These are phyloP conservation scores for Byssochlamys sp. DNA, from an alignment of 2,329 filamentous ascomycete genomes.

Conservation along the genomic window DNA sequence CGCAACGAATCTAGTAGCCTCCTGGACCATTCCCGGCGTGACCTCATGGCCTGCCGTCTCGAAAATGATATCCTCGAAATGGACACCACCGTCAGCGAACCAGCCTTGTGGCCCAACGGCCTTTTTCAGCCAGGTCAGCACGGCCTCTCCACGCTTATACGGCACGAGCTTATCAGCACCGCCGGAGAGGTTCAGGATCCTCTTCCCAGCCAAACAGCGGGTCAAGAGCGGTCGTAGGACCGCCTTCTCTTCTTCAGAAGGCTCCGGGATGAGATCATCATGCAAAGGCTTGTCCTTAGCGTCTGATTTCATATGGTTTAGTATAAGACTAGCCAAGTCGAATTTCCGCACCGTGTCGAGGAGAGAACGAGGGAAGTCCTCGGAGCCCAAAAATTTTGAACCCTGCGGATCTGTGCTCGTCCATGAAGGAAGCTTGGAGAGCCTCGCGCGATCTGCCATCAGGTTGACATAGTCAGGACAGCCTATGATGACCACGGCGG, in stretches of 20 bases:
- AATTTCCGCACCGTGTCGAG: constrained; percentile 52
- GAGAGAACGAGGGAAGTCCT: constrained; percentile 64
- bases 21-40: constrained; percentile 46
- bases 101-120: constrained; percentile 31
- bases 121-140: constrained; percentile 48
- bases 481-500: constrained; percentile 71
- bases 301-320: constrained; percentile 39
- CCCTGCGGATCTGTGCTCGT: constrained; percentile 47
- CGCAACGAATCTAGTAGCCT: constrained; percentile 46
- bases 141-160: constrained; percentile 47
- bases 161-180: constrained; percentile 53
- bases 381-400: constrained; percentile 61
- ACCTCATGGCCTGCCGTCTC: constrained; percentile 51
- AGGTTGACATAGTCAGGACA: constrained; percentile 80
- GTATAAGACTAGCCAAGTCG: constrained; percentile 68
- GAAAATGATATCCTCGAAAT: constrained; percentile 50
- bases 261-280: constrained; percentile 23
- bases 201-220: constrained; percentile 40
- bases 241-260: constrained; percentile 35
- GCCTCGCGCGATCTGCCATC: constrained; percentile 66
- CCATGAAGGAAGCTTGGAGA: constrained; percentile 57
- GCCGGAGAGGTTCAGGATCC: constrained; percentile 45
- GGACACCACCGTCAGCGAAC: constrained; percentile 43
- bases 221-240: constrained; percentile 35
- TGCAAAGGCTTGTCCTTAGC: constrained; percentile 16